Percentiles rank a stretch among this genome's conserved stretches.
These are phyloP conservation scores for Boletus rufocinnamomeus DNA, from an alignment of 768 basidiomycete genomes.

Conservation along the genomic window DNA sequence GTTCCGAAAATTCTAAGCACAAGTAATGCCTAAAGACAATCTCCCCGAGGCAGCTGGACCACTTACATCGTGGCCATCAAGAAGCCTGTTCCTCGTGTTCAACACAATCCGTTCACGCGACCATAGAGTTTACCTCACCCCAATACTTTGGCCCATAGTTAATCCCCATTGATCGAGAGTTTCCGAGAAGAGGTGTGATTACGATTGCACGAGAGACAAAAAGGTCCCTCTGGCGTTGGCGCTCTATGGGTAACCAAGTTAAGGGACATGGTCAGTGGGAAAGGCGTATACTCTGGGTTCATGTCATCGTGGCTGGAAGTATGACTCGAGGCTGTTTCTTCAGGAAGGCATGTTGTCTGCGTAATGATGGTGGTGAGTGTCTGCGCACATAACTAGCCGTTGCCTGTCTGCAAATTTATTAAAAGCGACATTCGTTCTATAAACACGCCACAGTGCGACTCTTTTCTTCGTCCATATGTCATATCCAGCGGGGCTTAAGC, in stretches of 20 bases:
- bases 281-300: background rate
- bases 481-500: background rate
- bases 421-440: too few species aligned
- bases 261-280: background rate
- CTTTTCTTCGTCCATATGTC: too few species aligned
- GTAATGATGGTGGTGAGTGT: too few species aligned
- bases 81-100: background rate
- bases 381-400: too few species aligned
- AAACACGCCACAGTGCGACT: too few species aligned
- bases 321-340: background rate
- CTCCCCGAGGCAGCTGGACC: background rate
- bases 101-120: background rate
- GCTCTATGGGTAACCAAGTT: background rate
- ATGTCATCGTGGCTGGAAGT: background rate
- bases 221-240: background rate
- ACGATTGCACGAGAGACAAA: background rate
- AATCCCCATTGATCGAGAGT: background rate
- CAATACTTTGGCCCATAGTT: background rate
- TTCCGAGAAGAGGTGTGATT: background rate
- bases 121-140: background rate
- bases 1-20: slow-evolving; percentile 7
- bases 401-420: too few species aligned
- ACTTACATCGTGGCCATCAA: background rate
- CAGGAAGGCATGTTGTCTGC: background rate
- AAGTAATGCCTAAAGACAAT: background rate